Conservation (phyloP, 495 filamentous ascomycete species). For the Penicillium paradoxum region DNA sequence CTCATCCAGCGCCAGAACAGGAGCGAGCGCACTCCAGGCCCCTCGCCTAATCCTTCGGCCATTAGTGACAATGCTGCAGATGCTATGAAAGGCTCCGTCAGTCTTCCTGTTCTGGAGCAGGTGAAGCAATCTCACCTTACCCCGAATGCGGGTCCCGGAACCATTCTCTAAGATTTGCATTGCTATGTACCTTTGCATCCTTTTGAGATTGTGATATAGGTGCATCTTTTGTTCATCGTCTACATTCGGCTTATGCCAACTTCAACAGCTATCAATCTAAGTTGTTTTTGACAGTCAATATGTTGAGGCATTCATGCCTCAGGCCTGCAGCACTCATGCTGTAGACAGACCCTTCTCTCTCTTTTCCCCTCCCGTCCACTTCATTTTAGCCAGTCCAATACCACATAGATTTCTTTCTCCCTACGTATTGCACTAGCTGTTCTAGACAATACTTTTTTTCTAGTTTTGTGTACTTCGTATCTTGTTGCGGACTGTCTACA, state of each 20-base stretch:
- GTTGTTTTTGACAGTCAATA: neutral
- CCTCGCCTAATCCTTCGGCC: slow-evolving; percentile 20
- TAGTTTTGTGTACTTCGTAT: too few relatives aligned
- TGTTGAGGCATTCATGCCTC: too few relatives aligned
- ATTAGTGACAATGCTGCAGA: slow-evolving; percentile 12
- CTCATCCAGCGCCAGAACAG: slow-evolving; percentile 47
- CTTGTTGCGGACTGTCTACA: too few relatives aligned
- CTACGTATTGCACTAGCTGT: too few relatives aligned
- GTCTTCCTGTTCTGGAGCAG: slow-evolving; percentile 29
- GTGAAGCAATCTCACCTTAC: slow-evolving; percentile 18
- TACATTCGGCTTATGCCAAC: slow-evolving; percentile 12
- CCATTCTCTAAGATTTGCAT: neutral
- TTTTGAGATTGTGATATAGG: slow-evolving; percentile 6
- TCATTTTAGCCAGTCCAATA: too few relatives aligned
- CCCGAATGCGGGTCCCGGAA: neutral
- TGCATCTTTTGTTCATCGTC: slow-evolving; percentile 20
- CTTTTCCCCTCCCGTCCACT: too few relatives aligned
- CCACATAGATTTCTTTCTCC: too few relatives aligned
- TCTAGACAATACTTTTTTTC: too few relatives aligned
- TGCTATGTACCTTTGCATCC: slow-evolving; percentile 3
- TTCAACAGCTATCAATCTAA: slow-evolving; percentile 23
- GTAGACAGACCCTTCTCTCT: too few relatives aligned
- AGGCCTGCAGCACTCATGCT: too few relatives aligned
- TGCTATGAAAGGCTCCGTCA: slow-evolving; percentile 19
- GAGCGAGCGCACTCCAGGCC: slow-evolving; percentile 26